Percentiles rank a stretch among this genome's conserved stretches.
Conservation (phyloP, 2,329 filamentous ascomycete genomes). For the Verticillium zaregamsianum region DNA sequence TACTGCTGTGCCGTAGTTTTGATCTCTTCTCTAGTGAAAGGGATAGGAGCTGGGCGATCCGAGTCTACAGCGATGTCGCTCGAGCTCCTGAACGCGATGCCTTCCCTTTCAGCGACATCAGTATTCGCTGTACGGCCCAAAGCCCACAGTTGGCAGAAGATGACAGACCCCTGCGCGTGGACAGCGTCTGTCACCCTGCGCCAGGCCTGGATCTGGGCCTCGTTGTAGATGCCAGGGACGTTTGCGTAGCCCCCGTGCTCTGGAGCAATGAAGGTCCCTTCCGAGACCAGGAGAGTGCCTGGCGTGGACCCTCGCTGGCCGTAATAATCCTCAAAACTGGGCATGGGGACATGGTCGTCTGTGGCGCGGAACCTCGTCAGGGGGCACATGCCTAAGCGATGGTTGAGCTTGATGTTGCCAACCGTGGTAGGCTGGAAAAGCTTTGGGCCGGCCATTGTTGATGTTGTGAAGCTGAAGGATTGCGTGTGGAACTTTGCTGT, state of each 20-base stretch:
- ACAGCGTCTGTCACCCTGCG: constrained; percentile 17
- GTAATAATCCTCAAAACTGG: constrained; percentile 33
- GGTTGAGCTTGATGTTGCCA: constrained; percentile 14
- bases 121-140: constrained; percentile 48
- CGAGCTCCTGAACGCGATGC: constrained; percentile 16
- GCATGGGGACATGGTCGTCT: constrained; percentile 7
- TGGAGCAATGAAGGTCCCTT: constrained; percentile 38
- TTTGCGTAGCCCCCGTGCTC: constrained; percentile 30
- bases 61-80: constrained; percentile 34
- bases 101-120: constrained; percentile 18
- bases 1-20: constrained; percentile 54
- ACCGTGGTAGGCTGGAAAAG: constrained; percentile 15
- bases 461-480: background rate
- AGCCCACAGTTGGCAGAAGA: constrained; percentile 59
- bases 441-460: constrained; percentile 9
- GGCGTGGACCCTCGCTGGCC: constrained; percentile 34
- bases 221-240: constrained; percentile 51
- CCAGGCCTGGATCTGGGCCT: constrained; percentile 37
- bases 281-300: constrained; percentile 37
- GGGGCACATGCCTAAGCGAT: constrained; percentile 19
- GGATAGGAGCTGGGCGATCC: constrained; percentile 62
- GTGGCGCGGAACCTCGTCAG: constrained; percentile 17
- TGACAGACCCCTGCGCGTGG: constrained; percentile 26
- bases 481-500: no score
- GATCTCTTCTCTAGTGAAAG: constrained; percentile 66